Evolutionary conservation across 106 monocot species (phyloP).

Genomic region (Platanthera zijinensis): DNA sequence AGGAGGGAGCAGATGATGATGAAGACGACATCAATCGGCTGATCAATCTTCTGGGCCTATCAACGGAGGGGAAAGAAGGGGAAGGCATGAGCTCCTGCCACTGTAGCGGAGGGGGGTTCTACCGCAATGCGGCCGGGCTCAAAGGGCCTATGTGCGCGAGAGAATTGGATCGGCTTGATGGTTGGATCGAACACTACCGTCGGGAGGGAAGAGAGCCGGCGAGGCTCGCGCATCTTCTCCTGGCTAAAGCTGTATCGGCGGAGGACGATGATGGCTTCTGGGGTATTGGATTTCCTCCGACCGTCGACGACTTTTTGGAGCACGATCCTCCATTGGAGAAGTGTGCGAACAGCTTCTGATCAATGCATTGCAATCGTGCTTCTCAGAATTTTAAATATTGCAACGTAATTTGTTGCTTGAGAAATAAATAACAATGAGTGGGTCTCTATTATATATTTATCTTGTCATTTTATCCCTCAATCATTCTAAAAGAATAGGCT

Average conservation of each 20-base stretch:
- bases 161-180: constrained; percentile 37
- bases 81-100: constrained; percentile 11
- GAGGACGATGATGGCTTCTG: not conserved
- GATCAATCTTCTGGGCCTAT: constrained; percentile 32
- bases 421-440: too few species aligned
- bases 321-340: constrained; percentile 14
- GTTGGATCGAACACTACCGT: constrained; percentile 32
- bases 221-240: constrained; percentile 41
- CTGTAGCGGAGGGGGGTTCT: constrained; percentile 26
- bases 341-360: too few species aligned
- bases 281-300: constrained; percentile 12
- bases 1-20: not conserved
- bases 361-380: too few species aligned
- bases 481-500: too few species aligned
- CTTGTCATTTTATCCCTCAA: too few species aligned
- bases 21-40: constrained; percentile 25
- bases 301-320: constrained; percentile 20
- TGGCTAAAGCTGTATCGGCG: constrained; percentile 23
- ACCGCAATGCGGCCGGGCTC: constrained; percentile 19
- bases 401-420: too few species aligned
- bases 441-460: too few species aligned
- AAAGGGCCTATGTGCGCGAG: constrained; percentile 27
- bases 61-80: not conserved
- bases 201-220: constrained; percentile 21
- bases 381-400: too few species aligned